These are phyloP conservation scores for Microdochium trichocladiopsis DNA, from an alignment of 2,329 filamentous ascomycete species.

Conservation along the genomic window DNA sequence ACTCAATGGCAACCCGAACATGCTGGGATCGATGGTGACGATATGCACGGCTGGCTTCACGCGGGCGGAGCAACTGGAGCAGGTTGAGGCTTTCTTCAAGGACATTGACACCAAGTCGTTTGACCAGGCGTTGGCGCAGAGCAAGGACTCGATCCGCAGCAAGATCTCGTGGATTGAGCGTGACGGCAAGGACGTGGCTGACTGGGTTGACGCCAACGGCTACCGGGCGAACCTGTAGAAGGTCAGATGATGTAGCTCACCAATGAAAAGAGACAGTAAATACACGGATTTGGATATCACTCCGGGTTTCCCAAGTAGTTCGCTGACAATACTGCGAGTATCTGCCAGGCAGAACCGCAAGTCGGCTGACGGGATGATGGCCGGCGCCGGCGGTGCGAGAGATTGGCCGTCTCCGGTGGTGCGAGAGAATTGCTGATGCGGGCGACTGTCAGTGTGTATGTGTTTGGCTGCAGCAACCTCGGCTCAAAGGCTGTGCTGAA, in stretches of 20 bases:
- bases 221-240: slow-evolving; percentile 34
- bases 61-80: slow-evolving; percentile 64
- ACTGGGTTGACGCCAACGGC: slow-evolving; percentile 53
- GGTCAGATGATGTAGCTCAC: slow-evolving; percentile 22
- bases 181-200: slow-evolving; percentile 69
- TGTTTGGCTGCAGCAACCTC: too few relatives aligned
- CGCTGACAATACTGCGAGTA: too few relatives aligned
- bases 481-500: too few relatives aligned
- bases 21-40: slow-evolving; percentile 77
- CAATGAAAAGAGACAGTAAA: too few relatives aligned
- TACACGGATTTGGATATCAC: too few relatives aligned
- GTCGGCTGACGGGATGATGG: too few relatives aligned
- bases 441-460: too few relatives aligned
- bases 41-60: slow-evolving; percentile 80
- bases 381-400: too few relatives aligned
- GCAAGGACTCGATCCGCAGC: slow-evolving; percentile 73
- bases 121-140: slow-evolving; percentile 85
- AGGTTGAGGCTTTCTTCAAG: slow-evolving; percentile 75
- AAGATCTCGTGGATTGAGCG: slow-evolving; percentile 78
- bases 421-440: too few relatives aligned
- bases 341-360: too few relatives aligned
- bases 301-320: too few relatives aligned
- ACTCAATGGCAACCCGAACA: slow-evolving; percentile 77
- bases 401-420: too few relatives aligned
- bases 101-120: slow-evolving; percentile 78